Percentiles rank a stretch among this genome's conserved stretches.
Conservation (phyloP, 1,284 basidiomycete genomes). For the Rhodotorula sp. region DNA sequence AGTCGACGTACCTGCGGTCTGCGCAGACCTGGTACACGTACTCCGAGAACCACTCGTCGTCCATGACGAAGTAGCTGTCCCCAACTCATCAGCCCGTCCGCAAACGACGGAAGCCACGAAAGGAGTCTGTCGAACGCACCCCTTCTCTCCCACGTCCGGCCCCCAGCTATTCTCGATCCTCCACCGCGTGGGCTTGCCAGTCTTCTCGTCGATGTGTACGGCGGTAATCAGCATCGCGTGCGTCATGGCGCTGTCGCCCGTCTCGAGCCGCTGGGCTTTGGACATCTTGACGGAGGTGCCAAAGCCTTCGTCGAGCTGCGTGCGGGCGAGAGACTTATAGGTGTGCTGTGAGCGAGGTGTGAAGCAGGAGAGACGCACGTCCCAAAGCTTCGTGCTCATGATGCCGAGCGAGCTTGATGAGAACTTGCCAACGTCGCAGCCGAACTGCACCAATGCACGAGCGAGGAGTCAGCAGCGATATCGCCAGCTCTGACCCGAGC, state of each 20-base stretch:
- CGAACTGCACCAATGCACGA: conserved; percentile 47
- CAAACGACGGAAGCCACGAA: neutral
- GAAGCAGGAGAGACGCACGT: conserved; percentile 52
- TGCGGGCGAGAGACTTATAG: conserved; percentile 10
- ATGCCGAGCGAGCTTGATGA: conserved; percentile 42
- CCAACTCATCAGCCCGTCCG: neutral
- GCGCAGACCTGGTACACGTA: conserved; percentile 83
- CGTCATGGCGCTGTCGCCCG: conserved; percentile 81
- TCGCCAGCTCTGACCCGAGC: too few species aligned
- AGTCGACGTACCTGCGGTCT: conserved; percentile 64
- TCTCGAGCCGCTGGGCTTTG: conserved; percentile 80
- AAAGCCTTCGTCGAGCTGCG: conserved; percentile 55
- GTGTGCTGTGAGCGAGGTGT: conserved; percentile 15
- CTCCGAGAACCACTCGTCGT: conserved; percentile 68
- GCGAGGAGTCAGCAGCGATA: too few species aligned
- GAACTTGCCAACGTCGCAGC: conserved; percentile 63
- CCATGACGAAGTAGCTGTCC: conserved; percentile 73
- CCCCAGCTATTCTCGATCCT: conserved; percentile 97
- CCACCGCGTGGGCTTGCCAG: conserved; percentile 76
- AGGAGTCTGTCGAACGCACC: conserved; percentile 47
- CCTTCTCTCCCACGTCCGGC: conserved; percentile 68
- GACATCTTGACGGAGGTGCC: conserved; percentile 60
- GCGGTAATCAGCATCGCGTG: conserved; percentile 65
- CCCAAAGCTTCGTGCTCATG: conserved; percentile 69
- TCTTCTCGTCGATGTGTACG: conserved; percentile 65